Percentiles rank a stretch among this genome's conserved stretches.
phyloP scores from a whole-genome alignment of 768 basidiomycete species.

The Leccinum incarnatum region DNA sequence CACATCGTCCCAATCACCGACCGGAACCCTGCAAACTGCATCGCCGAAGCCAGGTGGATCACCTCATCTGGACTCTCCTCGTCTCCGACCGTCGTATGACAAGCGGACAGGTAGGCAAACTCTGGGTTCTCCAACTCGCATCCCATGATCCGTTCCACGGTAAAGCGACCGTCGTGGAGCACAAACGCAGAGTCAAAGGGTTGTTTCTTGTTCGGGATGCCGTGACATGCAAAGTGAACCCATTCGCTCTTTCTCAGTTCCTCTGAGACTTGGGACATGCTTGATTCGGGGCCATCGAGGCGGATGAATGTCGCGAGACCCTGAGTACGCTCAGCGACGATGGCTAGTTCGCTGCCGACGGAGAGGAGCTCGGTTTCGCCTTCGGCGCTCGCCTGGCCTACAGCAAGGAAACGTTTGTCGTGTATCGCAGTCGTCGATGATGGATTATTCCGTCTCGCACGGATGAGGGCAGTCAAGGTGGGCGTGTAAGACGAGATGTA shows the following conservation, averaged over 20 bases:
- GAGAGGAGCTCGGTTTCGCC: background rate
- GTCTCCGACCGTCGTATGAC: background rate
- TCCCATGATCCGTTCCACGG: background rate
- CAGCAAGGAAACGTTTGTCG: background rate
- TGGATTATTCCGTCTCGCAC: background rate
- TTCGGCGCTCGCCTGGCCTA: background rate
- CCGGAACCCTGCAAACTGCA: background rate
- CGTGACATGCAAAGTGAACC: background rate
- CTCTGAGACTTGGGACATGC: background rate
- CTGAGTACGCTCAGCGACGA: background rate
- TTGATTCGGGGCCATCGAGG: background rate
- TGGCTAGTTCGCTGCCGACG: background rate
- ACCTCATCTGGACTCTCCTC: background rate
- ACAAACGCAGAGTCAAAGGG: background rate
- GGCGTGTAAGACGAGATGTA: no score
- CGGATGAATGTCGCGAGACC: background rate
- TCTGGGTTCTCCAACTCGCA: background rate
- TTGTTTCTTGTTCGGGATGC: background rate
- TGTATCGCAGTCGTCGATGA: background rate
- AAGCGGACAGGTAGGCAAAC: background rate
- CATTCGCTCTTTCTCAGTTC: background rate
- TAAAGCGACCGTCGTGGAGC: background rate
- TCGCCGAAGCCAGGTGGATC: background rate
- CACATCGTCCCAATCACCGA: background rate
- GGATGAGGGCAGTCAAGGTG: background rate